A percentile compares a stretch with the other conserved stretches of the same genome.
Conservation (phyloP, 2,329 filamentous ascomycete species). For the Fusarium sublunatum region DNA sequence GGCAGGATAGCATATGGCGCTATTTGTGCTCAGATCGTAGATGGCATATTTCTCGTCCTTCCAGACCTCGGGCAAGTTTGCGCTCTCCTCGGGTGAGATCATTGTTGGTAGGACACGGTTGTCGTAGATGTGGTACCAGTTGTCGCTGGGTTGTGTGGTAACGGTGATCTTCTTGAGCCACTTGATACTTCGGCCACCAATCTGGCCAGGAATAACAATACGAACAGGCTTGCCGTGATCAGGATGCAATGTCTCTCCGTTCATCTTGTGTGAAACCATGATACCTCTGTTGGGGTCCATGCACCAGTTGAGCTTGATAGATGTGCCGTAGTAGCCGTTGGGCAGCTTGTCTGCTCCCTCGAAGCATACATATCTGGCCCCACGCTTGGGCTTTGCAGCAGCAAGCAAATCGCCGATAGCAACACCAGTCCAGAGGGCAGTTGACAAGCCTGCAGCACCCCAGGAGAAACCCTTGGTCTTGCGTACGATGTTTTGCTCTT, state of each 20-base stretch:
- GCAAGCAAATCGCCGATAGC: constrained; percentile 77
- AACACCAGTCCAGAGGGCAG: constrained; percentile 87
- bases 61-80: constrained; percentile 81
- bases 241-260: constrained; percentile 80
- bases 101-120: constrained; percentile 90
- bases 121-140: constrained; percentile 96
- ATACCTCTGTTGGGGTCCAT: constrained; percentile 86
- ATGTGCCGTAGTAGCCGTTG: constrained; percentile 90
- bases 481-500: constrained; percentile 90
- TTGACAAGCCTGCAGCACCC: constrained; percentile 88
- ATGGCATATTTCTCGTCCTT: constrained; percentile 91
- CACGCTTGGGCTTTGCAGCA: constrained; percentile 73
- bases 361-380: constrained; percentile 87
- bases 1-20: constrained; percentile 80
- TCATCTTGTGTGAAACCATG: constrained; percentile 91
- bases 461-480: constrained; percentile 96
- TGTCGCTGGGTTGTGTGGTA: constrained; percentile 82
- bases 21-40: constrained; percentile 90
- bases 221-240: constrained; percentile 89
- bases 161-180: constrained; percentile 87
- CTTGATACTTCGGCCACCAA: constrained; percentile 91
- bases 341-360: constrained; percentile 89
- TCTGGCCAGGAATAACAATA: constrained; percentile 88
- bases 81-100: constrained; percentile 83
- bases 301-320: constrained; percentile 87